phyloP scores from a whole-genome alignment of 495 filamentous ascomycete genomes.

The Sphaerosporella brunnea region DNA sequence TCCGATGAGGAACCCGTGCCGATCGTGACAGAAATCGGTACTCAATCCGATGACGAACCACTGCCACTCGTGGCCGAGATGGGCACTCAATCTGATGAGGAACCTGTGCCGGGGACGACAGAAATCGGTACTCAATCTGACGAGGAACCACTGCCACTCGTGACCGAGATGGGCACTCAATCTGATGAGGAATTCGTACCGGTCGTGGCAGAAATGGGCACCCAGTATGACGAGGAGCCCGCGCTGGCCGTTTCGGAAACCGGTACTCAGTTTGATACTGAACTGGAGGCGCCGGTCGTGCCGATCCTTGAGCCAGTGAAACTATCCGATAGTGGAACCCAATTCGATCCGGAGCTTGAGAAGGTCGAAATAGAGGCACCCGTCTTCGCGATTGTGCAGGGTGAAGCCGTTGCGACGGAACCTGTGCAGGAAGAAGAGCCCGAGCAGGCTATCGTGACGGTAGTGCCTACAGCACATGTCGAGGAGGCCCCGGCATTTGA shows the following conservation, averaged over 20 bases:
- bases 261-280: slow-evolving; percentile 20
- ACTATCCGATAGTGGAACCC: slow-evolving; percentile 3
- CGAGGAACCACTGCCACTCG: not conserved
- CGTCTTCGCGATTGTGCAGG: not conserved
- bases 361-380: not conserved
- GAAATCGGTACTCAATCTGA: slow-evolving; percentile 20
- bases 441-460: not conserved
- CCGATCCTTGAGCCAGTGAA: not conserved
- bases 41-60: slow-evolving; percentile 1
- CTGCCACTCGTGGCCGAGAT: not conserved
- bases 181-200: not conserved
- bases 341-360: slow-evolving; percentile 7
- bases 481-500: not conserved
- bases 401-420: not conserved
- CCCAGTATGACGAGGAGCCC: slow-evolving; percentile 1
- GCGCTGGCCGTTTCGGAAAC: slow-evolving; percentile 2
- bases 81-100: slow-evolving; percentile 4
- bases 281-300: slow-evolving; percentile 3
- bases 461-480: not conserved
- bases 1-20: not conserved
- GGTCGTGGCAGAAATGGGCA: not conserved
- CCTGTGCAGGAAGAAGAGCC: not conserved
- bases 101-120: not conserved
- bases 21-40: not conserved
- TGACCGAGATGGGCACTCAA: not conserved